Base-by-base conservation (phyloP, 345 rosid genomes). In the Kandelia obovata region DNA sequence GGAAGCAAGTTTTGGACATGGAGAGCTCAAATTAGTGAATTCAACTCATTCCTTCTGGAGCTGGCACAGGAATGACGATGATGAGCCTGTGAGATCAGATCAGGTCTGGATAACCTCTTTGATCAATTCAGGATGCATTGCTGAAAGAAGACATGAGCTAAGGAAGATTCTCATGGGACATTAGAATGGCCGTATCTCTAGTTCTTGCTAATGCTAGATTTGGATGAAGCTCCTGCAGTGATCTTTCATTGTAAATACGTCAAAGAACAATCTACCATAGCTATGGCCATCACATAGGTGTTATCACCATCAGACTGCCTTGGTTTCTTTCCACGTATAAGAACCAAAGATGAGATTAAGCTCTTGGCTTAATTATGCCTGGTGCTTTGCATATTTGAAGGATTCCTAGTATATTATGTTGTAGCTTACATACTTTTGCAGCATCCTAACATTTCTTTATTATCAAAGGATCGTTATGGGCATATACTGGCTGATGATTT, bases 51-150 rank as follows among this genome's bases (percentile, higher is more conserved):
- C 97, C 25, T 76, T 71, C 46, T 92, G 98, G 99, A 90, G 90
- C 64, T 95, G 98, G 99, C 98, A 92, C 73, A 79, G 99, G 81
- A 95, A 95, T 43, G 99, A 95, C 53, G 99, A 95, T 16, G 99
- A 95, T 47, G 98, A 92, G 73, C 91, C 97, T 3, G 87, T 82
- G 55, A 86, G 75, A 71, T 92, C 98, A 1, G 99, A 95, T 74
- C 79, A 87, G 58, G 88, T 85, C 32, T 90, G 97, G 99, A 83
- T 95, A 82, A 83, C 84, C 61, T 90, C 99, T 64, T 75, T 92
- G 79, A 61, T 59, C 28, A 77, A 80, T 68, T 82, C 96, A 0
- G 89, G 85, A 60, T 95, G 99, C 73, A 1, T 78, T 58, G 75
- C 80, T 26, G 78, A 66, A 70, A 80, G 70, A 82, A 68, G 69